These are phyloP conservation scores for Diaporthe eres DNA, from an alignment of 2,329 filamentous ascomycete genomes.

Conservation along the genomic window DNA sequence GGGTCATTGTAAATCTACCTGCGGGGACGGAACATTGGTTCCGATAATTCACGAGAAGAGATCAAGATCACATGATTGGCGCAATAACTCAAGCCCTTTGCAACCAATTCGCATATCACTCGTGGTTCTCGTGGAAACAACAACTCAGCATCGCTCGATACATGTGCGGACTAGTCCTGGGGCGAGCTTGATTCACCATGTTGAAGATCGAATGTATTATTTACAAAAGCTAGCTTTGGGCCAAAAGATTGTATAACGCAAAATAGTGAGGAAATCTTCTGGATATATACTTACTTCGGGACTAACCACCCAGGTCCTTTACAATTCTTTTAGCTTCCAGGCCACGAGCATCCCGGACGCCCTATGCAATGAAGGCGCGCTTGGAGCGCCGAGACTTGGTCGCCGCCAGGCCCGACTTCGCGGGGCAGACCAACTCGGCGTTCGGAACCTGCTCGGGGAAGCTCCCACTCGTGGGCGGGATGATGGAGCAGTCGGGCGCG, in stretches of 20 bases:
- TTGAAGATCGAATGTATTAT: not conserved
- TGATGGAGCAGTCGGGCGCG: constrained; percentile 1
- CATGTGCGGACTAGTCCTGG: not conserved
- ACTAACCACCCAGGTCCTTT: not conserved
- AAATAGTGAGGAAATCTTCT: not conserved
- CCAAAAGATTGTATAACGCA: not conserved
- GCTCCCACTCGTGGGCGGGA: constrained; percentile 23
- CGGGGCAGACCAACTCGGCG: constrained; percentile 3
- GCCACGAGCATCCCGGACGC: not conserved
- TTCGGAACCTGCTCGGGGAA: constrained; percentile 26
- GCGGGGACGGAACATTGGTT: not conserved
- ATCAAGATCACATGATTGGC: too few species aligned
- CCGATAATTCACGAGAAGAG: not conserved
- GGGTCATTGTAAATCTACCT: not conserved
- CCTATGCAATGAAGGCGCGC: constrained; percentile 9
- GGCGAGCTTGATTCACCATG: not conserved
- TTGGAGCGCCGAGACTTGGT: not conserved
- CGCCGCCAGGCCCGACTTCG: not conserved
- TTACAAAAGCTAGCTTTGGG: not conserved
- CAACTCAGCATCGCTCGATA: not conserved
- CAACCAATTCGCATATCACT: not conserved
- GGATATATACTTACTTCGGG: rapidly evolving
- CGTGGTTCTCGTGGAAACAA: not conserved
- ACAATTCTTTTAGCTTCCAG: not conserved
- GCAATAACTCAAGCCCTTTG: not conserved